phyloP scores from a whole-genome alignment of 331 rosid species.

The Acacia pycnantha region DNA sequence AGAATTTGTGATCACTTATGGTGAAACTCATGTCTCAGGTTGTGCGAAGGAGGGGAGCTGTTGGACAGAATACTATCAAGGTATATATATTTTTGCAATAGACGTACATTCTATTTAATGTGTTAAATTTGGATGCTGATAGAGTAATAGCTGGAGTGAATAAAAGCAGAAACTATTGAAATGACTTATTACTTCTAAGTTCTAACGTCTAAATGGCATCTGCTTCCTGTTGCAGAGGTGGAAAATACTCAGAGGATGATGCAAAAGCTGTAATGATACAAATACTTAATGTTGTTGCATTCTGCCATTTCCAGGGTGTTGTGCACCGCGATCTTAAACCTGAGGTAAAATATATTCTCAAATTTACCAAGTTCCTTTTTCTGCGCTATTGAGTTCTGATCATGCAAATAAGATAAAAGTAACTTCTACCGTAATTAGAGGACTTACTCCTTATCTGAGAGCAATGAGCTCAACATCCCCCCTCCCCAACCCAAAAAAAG shows the following conservation, averaged over 20 bases:
- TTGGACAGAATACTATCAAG: conserved; percentile 89
- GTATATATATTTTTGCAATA: conserved; percentile 39
- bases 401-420: background rate
- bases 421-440: background rate
- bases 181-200: background rate
- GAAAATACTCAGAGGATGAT: conserved; percentile 90
- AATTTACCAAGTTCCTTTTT: background rate
- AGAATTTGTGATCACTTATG: background rate
- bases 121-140: conserved; percentile 13
- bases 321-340: conserved; percentile 98
- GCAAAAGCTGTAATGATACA: conserved; percentile 79
- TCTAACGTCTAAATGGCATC: conserved; percentile 19
- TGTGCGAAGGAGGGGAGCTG: conserved; percentile 97
- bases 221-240: conserved; percentile 65
- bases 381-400: conserved; percentile 4
- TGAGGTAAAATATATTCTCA: conserved; percentile 52
- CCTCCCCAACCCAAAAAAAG: background rate
- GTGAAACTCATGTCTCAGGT: conserved; percentile 45
- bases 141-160: background rate
- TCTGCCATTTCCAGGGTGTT: conserved; percentile 96
- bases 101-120: conserved; percentile 10
- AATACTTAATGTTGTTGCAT: conserved; percentile 78
- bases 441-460: background rate
- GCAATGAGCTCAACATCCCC: background rate
- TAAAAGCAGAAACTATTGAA: conserved; percentile 1